Evolutionary conservation across 441 rosid genomes (phyloP), one percentile per base, ranked within the genome.

Genomic region (Bruguiera hainesii): DNA sequence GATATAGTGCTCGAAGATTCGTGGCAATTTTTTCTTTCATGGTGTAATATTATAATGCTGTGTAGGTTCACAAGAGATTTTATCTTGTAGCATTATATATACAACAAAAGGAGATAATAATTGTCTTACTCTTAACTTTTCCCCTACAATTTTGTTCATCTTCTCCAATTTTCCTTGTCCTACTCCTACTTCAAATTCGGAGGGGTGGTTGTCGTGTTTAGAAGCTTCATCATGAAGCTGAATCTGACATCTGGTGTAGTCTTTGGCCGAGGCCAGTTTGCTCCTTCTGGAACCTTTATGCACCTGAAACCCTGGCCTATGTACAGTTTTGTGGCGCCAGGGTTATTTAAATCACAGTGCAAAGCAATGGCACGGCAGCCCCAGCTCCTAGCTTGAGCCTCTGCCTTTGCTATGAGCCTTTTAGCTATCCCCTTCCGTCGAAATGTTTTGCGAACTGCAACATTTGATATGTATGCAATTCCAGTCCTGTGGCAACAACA

Each of bases 141-240:
- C 26, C 30, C 42, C 39, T 33, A 28, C 52, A 63, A 3, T 49
- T 21, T 53, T 63, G 4, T 18, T 48, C 26, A 46, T 30, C 26
- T 23, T 42, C 42, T 53, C 20, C 25, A 37, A 21, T 42, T 42
- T 59, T 48, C 26, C 61, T 33, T 62, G 18, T 52, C 66, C 70
- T 56, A 49, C 65, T 50, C 68, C 70, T 56, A 49, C 67, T 56
- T 49, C 18, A 30, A 30, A 70, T 60, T 50, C 60, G 62, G 63
- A 21, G 62, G 11, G n/a, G 60, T 63, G 16, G 75, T 71, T 53
- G 1, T 42, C 5, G 68, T 61, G 72, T 78, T 83, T 46, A 93
- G 67, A 63, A 91, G 97, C 79, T 94, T 94, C 92, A 94, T 89
- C 98, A 94, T 94, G 79, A 94, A 88, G 82, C 53, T 78, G 77